phyloP scores from a whole-genome alignment of 441 rosid genomes.

The Pelargonium exstipulatum region DNA sequence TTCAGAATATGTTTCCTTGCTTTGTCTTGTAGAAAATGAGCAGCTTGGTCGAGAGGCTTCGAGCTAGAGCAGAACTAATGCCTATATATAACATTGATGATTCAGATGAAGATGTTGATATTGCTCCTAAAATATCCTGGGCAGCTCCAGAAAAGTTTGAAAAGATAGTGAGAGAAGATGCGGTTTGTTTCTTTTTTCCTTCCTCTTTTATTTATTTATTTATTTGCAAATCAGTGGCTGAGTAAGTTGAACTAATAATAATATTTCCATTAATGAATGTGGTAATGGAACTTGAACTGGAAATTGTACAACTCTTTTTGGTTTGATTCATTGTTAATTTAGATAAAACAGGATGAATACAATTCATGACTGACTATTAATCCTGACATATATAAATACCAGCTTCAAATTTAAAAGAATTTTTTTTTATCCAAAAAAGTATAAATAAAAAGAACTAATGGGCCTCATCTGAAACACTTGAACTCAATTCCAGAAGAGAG shows the following conservation, averaged over 20 bases:
- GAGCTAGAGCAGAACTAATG: slow-evolving; percentile 70
- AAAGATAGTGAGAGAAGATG: slow-evolving; percentile 66
- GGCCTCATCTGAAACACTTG: too few relatives aligned
- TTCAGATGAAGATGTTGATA: slow-evolving; percentile 85
- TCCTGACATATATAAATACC: neutral
- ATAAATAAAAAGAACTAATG: too few relatives aligned
- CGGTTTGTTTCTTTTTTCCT: slow-evolving; percentile 49
- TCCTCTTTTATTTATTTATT: slow-evolving; percentile 15
- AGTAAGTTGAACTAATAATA: neutral
- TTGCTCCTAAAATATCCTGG: slow-evolving; percentile 45
- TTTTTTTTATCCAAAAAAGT: too few relatives aligned
- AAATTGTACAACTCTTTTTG: neutral
- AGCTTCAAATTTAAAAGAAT: neutral
- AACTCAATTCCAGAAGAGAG: too few relatives aligned
- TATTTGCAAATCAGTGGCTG: neutral
- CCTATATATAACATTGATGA: slow-evolving; percentile 83
- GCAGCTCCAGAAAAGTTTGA: slow-evolving; percentile 49
- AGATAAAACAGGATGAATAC: neutral
- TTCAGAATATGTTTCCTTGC: slow-evolving; percentile 1
- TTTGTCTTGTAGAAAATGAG: slow-evolving; percentile 67
- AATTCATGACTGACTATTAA: neutral
- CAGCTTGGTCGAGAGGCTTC: slow-evolving; percentile 96
- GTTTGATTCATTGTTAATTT: too few relatives aligned
- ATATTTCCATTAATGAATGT: neutral
- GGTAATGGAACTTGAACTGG: neutral